Evolutionary conservation across 345 rosid genomes (phyloP).

Genomic region (Gossypioides kirkii): DNA sequence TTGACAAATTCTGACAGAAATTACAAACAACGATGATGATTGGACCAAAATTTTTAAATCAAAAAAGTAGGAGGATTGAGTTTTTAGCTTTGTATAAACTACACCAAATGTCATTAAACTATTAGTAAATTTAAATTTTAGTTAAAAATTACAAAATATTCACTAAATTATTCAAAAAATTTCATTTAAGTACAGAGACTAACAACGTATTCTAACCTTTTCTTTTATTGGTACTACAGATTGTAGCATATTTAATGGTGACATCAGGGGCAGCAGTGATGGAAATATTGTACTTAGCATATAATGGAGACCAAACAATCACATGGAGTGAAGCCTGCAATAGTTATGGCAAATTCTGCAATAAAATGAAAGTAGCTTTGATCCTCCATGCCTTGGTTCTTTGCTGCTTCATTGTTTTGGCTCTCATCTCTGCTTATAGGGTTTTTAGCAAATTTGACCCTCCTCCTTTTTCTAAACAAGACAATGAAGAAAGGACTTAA

Average conservation of each 20-base stretch:
- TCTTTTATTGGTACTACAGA: conserved; percentile 27
- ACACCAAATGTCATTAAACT: too few species aligned
- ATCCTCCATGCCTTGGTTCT: conserved; percentile 58
- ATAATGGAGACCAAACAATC: conserved; percentile 57
- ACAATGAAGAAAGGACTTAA: conserved; percentile 10
- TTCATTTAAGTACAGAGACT: too few species aligned
- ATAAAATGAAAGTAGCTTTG: conserved; percentile 47
- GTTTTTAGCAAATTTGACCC: conserved; percentile 62
- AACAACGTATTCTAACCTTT: rapidly evolving
- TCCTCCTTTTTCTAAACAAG: conserved; percentile 39
- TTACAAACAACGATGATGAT: too few species aligned
- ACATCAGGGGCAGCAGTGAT: conserved; percentile 71
- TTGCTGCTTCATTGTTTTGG: conserved; percentile 49
- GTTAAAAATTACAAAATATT: too few species aligned
- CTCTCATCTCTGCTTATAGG: conserved; percentile 74
- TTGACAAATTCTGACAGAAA: too few species aligned
- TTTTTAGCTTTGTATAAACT: too few species aligned
- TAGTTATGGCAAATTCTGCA: conserved; percentile 58
- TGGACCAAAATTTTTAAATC: too few species aligned
- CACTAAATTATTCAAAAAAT: too few species aligned
- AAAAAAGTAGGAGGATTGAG: too few species aligned
- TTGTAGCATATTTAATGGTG: conserved; percentile 66
- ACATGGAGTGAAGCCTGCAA: conserved; percentile 87
- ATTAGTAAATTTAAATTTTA: too few species aligned
- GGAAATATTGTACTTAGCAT: conserved; percentile 57